Percentiles rank a stretch among this genome's conserved stretches.
These are phyloP conservation scores for Daldinia childiae DNA, from an alignment of 495 filamentous ascomycete genomes.

Conservation along the genomic window DNA sequence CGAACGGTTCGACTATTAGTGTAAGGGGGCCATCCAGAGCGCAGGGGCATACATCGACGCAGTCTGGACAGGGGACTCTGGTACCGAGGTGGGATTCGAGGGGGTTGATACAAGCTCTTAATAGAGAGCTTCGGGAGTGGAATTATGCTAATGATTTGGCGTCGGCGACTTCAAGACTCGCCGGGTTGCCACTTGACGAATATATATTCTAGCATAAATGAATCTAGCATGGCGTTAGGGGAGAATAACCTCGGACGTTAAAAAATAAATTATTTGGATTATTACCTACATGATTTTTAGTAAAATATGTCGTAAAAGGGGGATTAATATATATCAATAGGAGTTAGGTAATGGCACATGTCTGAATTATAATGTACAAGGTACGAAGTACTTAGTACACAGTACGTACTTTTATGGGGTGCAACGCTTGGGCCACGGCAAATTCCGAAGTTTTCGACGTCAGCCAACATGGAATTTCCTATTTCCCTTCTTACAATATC, in stretches of 20 bases:
- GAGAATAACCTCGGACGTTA: background rate
- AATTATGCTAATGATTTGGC: slow-evolving; percentile 39
- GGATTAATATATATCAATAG: too few species aligned
- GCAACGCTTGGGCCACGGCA: slow-evolving; percentile 38
- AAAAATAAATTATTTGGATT: slow-evolving; percentile 1
- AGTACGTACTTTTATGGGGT: background rate
- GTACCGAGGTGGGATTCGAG: slow-evolving; percentile 39
- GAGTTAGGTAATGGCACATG: background rate
- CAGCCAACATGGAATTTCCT: slow-evolving; percentile 18
- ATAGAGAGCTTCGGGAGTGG: slow-evolving; percentile 42
- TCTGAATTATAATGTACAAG: background rate
- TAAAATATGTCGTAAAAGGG: too few species aligned
- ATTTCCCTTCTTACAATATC: slow-evolving; percentile 3
- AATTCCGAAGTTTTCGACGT: slow-evolving; percentile 16
- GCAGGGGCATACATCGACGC: slow-evolving; percentile 34
- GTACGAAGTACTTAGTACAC: background rate
- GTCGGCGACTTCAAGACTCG: slow-evolving; percentile 10
- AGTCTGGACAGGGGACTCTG: slow-evolving; percentile 45
- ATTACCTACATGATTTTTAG: too few species aligned
- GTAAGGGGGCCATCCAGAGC: slow-evolving; percentile 46
- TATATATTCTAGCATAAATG: slow-evolving; percentile 35
- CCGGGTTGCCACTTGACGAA: slow-evolving; percentile 27
- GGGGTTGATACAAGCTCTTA: slow-evolving; percentile 35
- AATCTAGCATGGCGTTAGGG: slow-evolving; percentile 33
- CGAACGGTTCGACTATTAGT: slow-evolving; percentile 43